These are phyloP conservation scores for Castanopsis chinensis DNA, from an alignment of 306 rosid species.

Conservation along the genomic window DNA sequence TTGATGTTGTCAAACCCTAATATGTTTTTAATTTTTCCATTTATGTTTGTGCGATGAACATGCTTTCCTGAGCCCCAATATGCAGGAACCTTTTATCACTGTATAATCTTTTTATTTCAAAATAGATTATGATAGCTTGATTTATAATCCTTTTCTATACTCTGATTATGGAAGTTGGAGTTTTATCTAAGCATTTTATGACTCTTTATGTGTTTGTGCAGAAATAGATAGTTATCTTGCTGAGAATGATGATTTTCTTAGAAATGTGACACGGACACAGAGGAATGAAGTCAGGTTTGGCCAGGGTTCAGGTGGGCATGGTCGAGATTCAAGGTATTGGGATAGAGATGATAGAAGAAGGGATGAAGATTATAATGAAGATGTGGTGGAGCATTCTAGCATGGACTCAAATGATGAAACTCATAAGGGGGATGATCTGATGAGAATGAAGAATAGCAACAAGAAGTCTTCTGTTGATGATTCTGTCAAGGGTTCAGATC, in stretches of 20 bases:
- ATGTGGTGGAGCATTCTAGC: conserved; percentile 41
- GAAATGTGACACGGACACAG: conserved; percentile 73
- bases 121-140: not conserved
- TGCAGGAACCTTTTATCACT: not conserved
- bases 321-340: conserved; percentile 95
- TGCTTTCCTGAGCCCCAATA: not conserved
- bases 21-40: not conserved
- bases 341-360: conserved; percentile 96
- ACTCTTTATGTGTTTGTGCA: conserved; percentile 39
- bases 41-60: not conserved
- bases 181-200: conserved; percentile 15
- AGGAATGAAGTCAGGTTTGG: conserved; percentile 71
- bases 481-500: conserved; percentile 32
- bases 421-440: conserved; percentile 26
- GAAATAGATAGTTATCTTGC: conserved; percentile 39
- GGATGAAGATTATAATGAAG: conserved; percentile 82
- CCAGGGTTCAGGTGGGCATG: conserved; percentile 63
- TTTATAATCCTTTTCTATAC: not conserved
- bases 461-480: conserved; percentile 36
- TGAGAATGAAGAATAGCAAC: conserved; percentile 27
- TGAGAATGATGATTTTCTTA: conserved; percentile 78
- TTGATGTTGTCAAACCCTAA: not conserved
- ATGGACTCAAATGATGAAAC: conserved; percentile 29
- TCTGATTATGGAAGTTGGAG: not conserved
- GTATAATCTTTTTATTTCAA: not conserved